Percentiles rank a stretch among this genome's conserved stretches.
phyloP scores from a whole-genome alignment of 305 asterid species.

The Fraxinus velutina region DNA sequence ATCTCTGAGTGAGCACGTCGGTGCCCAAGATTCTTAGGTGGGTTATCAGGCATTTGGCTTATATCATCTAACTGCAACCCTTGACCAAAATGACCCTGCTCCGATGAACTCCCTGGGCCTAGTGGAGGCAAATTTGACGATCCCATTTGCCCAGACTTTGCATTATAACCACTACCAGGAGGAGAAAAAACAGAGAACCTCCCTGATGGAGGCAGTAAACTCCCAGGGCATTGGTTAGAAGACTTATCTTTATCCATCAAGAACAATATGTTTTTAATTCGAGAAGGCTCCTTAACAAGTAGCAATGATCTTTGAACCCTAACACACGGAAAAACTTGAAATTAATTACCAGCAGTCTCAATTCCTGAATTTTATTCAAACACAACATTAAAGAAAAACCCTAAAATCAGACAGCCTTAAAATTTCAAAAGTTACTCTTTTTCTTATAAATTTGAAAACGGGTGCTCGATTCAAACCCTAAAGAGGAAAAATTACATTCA shows the following conservation, averaged over 20 bases:
- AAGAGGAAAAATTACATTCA: neutral
- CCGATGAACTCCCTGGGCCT: conserved; percentile 54
- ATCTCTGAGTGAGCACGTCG: conserved; percentile 97
- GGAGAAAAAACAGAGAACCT: conserved; percentile 67
- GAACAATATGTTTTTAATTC: conserved; percentile 10
- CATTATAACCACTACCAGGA: conserved; percentile 41
- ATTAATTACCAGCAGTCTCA: neutral
- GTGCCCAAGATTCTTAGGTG: conserved; percentile 79
- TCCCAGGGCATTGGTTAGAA: conserved; percentile 45
- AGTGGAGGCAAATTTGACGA: conserved; percentile 59
- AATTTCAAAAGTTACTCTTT: neutral
- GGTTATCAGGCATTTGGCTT: conserved; percentile 92
- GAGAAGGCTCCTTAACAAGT: conserved; percentile 18
- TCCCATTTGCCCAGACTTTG: conserved; percentile 53
- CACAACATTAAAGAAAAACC: conserved; percentile 20
- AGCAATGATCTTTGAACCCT: neutral
- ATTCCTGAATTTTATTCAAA: neutral
- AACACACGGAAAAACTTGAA: neutral
- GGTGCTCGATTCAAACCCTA: conserved; percentile 26
- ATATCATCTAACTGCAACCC: conserved; percentile 57
- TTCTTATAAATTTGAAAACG: conserved; percentile 14
- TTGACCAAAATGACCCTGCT: conserved; percentile 58
- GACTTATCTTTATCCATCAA: conserved; percentile 83
- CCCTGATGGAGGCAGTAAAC: conserved; percentile 69
- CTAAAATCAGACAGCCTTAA: conserved; percentile 9